Percentiles rank a stretch among this genome's conserved stretches.
Evolutionary conservation across 2,329 filamentous ascomycete species (phyloP).

Genomic region (Exophiala mesophila): DNA sequence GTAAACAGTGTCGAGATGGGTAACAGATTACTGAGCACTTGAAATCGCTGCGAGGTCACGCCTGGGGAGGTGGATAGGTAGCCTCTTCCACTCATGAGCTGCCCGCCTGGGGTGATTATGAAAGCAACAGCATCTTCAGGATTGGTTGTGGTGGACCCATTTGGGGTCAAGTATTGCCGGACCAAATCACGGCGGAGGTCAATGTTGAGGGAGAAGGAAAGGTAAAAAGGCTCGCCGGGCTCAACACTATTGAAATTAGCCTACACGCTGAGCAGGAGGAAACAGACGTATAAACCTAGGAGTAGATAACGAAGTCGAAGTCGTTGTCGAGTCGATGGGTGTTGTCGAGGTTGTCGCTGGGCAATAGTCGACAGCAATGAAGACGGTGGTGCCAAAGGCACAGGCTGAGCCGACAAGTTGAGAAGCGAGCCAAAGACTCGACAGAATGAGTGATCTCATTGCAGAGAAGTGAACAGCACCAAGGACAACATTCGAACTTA

Average conservation of each 20-base stretch:
- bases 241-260: conserved; percentile 2
- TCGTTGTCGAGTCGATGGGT: conserved; percentile 6
- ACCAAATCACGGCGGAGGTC: conserved; percentile 1
- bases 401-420: conserved; percentile 6
- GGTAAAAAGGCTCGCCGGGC: conserved; percentile 3
- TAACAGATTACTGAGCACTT: conserved; percentile 7
- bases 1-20: conserved; percentile 18
- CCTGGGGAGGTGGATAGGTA: conserved; percentile 18
- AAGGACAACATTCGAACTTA: no score
- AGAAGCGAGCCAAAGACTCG: conserved; percentile 6
- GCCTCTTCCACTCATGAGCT: conserved; percentile 12
- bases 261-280: background rate
- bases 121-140: conserved; percentile 10
- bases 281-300: no score
- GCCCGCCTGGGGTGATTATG: conserved; percentile 12
- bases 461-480: no score
- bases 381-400: conserved; percentile 20
- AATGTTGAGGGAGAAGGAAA: conserved; percentile 8
- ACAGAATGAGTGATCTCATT: conserved; percentile 10
- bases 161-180: conserved; percentile 7
- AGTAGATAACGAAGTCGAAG: no score
- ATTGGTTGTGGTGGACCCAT: conserved; percentile 17
- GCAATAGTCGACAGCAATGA: conserved; percentile 16
- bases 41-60: conserved; percentile 13
- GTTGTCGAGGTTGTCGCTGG: conserved; percentile 11